Percentiles rank a stretch among this genome's conserved stretches.
phyloP scores from a whole-genome alignment of 179 eudicot genomes.

The Silene vulgaris region DNA sequence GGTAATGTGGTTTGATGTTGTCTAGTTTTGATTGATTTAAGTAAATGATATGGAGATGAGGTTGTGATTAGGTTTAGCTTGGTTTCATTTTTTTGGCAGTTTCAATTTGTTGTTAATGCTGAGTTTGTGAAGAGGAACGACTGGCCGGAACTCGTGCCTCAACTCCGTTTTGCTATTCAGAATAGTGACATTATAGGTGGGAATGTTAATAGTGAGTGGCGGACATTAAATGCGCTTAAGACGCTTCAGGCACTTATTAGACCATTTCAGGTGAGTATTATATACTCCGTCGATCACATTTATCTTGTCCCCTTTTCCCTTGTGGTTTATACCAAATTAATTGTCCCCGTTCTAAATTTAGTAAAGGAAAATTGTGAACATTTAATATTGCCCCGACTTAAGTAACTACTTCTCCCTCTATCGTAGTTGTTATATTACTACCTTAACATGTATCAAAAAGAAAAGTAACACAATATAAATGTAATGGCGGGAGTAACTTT shows the following conservation, averaged over 20 bases:
- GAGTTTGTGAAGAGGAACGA: conserved; percentile 61
- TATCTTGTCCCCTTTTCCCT: no score
- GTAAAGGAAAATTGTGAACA: no score
- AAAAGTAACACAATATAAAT: no score
- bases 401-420: no score
- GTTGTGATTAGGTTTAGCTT: neutral
- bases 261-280: conserved; percentile 60
- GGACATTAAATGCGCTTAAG: conserved; percentile 55
- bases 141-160: conserved; percentile 71
- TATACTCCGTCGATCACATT: neutral
- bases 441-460: no score
- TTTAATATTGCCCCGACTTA: no score
- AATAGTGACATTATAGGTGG: conserved; percentile 46
- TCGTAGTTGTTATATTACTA: no score
- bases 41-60: neutral
- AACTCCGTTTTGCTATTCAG: conserved; percentile 46
- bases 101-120: conserved; percentile 46
- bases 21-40: neutral
- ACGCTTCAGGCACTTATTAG: conserved; percentile 54
- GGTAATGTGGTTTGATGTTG: conserved; percentile 25
- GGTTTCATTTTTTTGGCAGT: conserved; percentile 32
- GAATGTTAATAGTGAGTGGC: conserved; percentile 39
- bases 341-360: no score
- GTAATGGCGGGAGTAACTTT: neutral
- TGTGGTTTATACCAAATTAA: no score